Evolutionary conservation across 352 stramenopile genomes (phyloP), one percentile per base, ranked within the genome.

Genomic region (Globisporangium emineosum): DNA sequence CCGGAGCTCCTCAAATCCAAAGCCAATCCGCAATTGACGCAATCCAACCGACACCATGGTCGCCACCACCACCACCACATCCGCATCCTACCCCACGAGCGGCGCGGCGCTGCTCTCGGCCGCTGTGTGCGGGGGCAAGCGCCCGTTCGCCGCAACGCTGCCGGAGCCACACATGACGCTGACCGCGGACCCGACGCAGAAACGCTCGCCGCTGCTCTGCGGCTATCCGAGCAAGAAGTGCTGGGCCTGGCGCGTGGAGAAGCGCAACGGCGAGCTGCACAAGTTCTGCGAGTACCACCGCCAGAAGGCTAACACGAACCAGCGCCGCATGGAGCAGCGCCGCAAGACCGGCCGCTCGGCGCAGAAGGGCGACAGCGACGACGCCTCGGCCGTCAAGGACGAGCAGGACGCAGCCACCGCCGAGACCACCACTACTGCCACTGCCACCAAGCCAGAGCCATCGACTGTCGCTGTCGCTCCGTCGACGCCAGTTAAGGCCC

Each of bases 251-350:
- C 85, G 83, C 60, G 83, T 90, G 2, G 77, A 88, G 66, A 93
- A 93, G 70, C 79, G 83, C 70, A 93, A 92, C 52, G 85, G 85
- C 50, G 81, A 91, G 72, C 72, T 92, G 62, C 85, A 93, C 77
- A 91, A 91, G 71, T 90, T 93, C 55, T 93, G 85, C 69, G 83
- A 93, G 66, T 93, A 90, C 69, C 85, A 93, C 66, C 85, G 85
- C 33, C 79, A 91, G 61, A 91, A 92, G 67, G 83, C 82, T 67
- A 93, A 91, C 73, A 89, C 81, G 40, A 91, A 91, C 73, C 85
- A 93, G 72, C 85, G 83, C 33, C 81, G 80, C 61, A 90, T 93
- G 83, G 83, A 93, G 75, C 81, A 90, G 70, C 81, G 83, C 47
- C 79, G 81, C 63, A 92, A 92, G 66, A 79, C 85, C 32, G 76